These are phyloP conservation scores for Serpula lacrymans DNA, from an alignment of 768 basidiomycete genomes.

Conservation along the genomic window DNA sequence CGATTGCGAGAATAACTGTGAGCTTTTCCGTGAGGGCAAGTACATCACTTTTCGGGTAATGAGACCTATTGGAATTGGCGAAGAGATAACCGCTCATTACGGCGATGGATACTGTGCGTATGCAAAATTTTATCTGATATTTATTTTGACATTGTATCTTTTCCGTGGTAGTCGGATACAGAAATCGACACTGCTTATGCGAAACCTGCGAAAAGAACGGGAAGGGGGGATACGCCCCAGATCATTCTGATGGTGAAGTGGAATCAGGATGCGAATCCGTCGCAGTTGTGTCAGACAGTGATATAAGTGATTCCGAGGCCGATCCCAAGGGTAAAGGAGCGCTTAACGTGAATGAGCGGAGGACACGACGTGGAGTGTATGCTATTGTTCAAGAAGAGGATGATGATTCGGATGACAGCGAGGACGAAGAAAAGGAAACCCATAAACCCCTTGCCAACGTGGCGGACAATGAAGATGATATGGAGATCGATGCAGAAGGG, in stretches of 20 bases:
- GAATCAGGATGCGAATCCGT: slow-evolving; percentile 46
- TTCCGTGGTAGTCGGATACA: slow-evolving; percentile 51
- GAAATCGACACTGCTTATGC: slow-evolving; percentile 76
- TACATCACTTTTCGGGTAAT: slow-evolving; percentile 88
- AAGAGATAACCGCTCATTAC: slow-evolving; percentile 89
- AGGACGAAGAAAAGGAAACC: slow-evolving; percentile 49
- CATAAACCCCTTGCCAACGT: slow-evolving; percentile 46
- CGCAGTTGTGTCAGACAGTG: slow-evolving; percentile 33
- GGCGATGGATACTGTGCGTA: slow-evolving; percentile 87
- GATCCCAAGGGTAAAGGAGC: slow-evolving; percentile 43
- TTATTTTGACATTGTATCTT: slow-evolving; percentile 28
- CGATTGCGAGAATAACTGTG: slow-evolving; percentile 87
- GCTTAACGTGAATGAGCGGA: slow-evolving; percentile 71
- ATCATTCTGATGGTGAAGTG: slow-evolving; percentile 50
- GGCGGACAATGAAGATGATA: slow-evolving; percentile 45
- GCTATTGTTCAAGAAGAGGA: slow-evolving; percentile 59
- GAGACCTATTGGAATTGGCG: slow-evolving; percentile 71
- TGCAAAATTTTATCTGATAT: slow-evolving; percentile 16
- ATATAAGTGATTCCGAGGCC: slow-evolving; percentile 37
- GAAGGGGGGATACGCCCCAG: slow-evolving; percentile 65
- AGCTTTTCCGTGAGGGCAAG: slow-evolving; percentile 83
- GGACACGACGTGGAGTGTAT: slow-evolving; percentile 81
- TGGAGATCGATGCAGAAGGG: slow-evolving; percentile 40
- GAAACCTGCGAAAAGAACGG: slow-evolving; percentile 81
- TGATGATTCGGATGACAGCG: slow-evolving; percentile 60